phyloP scores from a whole-genome alignment of 108 stramenopile species.

The Cyclotella kingstonii region DNA sequence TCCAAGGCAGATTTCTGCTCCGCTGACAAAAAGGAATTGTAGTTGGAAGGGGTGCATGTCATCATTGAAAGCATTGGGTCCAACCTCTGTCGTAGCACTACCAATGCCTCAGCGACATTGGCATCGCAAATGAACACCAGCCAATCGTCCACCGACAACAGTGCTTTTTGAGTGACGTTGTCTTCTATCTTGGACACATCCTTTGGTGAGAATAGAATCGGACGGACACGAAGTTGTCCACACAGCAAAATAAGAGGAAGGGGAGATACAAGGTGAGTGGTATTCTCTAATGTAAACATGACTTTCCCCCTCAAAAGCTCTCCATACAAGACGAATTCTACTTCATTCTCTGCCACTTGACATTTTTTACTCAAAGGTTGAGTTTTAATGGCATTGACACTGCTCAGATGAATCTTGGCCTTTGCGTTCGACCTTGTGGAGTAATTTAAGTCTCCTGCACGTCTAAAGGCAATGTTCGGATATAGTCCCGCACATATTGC shows the following conservation, averaged over 20 bases:
- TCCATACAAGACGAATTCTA: constrained; percentile 69
- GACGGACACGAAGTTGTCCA: constrained; percentile 56
- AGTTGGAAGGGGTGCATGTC: constrained; percentile 46
- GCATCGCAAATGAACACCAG: constrained; percentile 54
- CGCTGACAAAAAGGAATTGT: constrained; percentile 9
- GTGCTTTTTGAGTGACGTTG: constrained; percentile 23
- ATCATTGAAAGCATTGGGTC: constrained; percentile 53
- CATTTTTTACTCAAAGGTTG: constrained; percentile 58
- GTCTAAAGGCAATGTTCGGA: constrained; percentile 67
- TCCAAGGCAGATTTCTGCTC: constrained; percentile 53
- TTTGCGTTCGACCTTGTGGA: constrained; percentile 69
- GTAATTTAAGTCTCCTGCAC: constrained; percentile 65
- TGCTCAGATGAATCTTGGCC: constrained; percentile 67
- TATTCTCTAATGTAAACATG: constrained; percentile 64
- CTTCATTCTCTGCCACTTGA: constrained; percentile 53
- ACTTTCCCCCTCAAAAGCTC: constrained; percentile 63
- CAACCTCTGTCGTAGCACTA: constrained; percentile 58
- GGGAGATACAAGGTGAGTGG: constrained; percentile 58
- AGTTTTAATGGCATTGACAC: constrained; percentile 68
- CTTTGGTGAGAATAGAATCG: constrained; percentile 11
- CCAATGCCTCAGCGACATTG: constrained; percentile 45
- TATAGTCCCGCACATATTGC: constrained; percentile 71
- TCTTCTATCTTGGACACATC: constrained; percentile 11
- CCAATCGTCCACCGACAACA: constrained; percentile 71
- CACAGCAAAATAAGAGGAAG: constrained; percentile 71